These are phyloP conservation scores for Ogataea dorogensis DNA, from an alignment of 805 yeast species.

Conservation along the genomic window DNA sequence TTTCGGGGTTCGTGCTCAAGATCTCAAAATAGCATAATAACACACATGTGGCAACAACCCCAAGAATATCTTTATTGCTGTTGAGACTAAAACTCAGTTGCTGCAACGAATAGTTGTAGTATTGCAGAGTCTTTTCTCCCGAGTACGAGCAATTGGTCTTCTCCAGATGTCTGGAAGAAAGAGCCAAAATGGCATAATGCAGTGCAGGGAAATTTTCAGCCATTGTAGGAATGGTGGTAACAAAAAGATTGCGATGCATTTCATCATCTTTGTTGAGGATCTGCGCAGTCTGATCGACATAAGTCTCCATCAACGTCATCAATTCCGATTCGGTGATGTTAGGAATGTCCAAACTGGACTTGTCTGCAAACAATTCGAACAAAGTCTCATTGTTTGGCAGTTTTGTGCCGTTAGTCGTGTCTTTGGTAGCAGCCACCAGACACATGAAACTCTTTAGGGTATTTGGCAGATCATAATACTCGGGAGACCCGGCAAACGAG, in stretches of 20 bases:
- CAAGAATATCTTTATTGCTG: conserved; percentile 28
- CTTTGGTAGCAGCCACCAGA: conserved; percentile 34
- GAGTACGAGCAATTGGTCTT: conserved; percentile 17
- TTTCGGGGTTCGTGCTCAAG: conserved; percentile 38
- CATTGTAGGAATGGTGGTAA: conserved; percentile 35
- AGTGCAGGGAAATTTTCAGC: conserved; percentile 35
- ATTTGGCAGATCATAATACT: conserved; percentile 32
- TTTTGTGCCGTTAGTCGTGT: conserved; percentile 13
- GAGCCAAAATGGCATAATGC: conserved; percentile 29
- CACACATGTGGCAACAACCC: conserved; percentile 38
- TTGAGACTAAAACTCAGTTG: conserved; percentile 37
- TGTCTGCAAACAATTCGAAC: conserved; percentile 29
- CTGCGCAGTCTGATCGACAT: conserved; percentile 38
- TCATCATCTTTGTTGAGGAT: conserved; percentile 20
- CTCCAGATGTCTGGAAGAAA: conserved; percentile 31
- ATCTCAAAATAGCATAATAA: conserved; percentile 43
- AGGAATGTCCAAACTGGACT: conserved; percentile 24
- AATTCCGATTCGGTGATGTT: conserved; percentile 34
- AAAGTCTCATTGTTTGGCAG: conserved; percentile 27
- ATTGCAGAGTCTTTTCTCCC: conserved; percentile 30
- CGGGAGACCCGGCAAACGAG: conserved; percentile 18
- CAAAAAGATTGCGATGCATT: conserved; percentile 35
- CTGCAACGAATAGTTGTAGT: conserved; percentile 30
- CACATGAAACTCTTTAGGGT: conserved; percentile 41
- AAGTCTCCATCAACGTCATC: conserved; percentile 33